phyloP scores from a whole-genome alignment of 768 basidiomycete genomes.

The Auriscalpium orientale region DNA sequence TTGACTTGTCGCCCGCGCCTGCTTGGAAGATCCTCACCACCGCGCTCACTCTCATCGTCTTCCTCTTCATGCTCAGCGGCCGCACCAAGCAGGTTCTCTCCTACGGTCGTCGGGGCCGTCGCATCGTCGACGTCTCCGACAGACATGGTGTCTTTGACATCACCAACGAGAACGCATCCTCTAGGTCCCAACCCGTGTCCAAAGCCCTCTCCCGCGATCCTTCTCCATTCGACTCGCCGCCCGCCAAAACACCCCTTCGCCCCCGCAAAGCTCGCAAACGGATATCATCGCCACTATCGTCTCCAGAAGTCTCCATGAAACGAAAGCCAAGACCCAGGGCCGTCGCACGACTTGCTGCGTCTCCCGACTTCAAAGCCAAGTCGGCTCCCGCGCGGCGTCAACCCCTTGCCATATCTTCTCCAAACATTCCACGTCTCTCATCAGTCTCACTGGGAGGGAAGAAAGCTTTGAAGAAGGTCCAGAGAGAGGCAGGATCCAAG shows the following conservation, averaged over 20 bases:
- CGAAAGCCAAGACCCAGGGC: slow-evolving; percentile 6
- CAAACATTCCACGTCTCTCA: slow-evolving; percentile 34
- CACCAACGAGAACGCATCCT: neutral
- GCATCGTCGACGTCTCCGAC: slow-evolving; percentile 45
- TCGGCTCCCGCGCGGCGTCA: slow-evolving; percentile 20
- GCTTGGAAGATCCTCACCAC: too few species aligned
- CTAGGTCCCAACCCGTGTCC: neutral
- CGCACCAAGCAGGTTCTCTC: slow-evolving; percentile 59
- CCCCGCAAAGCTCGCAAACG: neutral
- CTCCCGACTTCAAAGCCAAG: neutral
- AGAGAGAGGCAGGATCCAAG: slow-evolving; percentile 4
- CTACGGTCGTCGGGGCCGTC: slow-evolving; percentile 56
- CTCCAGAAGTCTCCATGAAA: slow-evolving; percentile 8
- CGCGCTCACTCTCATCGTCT: too few species aligned
- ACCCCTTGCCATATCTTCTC: slow-evolving; percentile 33
- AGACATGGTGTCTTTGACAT: slow-evolving; percentile 10
- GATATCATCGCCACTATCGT: slow-evolving; percentile 1
- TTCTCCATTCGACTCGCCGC: neutral
- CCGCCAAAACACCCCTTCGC: neutral
- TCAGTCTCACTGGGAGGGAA: slow-evolving; percentile 21
- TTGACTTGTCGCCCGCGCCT: too few species aligned
- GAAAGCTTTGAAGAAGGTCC: slow-evolving; percentile 21
- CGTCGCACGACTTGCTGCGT: neutral
- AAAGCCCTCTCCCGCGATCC: neutral
- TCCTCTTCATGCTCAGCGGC: slow-evolving; percentile 42